These are phyloP conservation scores for Thalia dealbata DNA, from an alignment of 176 grass and related monocot genomes.

Conservation along the genomic window DNA sequence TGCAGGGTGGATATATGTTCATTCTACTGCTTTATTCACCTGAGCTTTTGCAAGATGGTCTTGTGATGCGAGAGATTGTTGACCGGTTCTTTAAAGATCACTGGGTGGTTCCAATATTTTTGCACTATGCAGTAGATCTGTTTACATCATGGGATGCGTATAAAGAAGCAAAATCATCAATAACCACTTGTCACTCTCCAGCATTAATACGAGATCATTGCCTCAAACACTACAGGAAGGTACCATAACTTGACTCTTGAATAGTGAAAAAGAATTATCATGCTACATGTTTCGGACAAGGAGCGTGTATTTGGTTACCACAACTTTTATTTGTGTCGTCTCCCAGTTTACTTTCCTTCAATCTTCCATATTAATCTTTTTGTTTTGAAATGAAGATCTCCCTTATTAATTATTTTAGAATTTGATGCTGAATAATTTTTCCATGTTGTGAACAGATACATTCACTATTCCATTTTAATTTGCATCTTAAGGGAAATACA, in stretches of 20 bases:
- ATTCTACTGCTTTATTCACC: constrained; percentile 53
- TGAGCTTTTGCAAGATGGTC: constrained; percentile 34
- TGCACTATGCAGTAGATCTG: constrained; percentile 57
- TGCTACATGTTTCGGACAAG: neutral
- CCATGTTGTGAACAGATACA: neutral
- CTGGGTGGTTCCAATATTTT: constrained; percentile 60
- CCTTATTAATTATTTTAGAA: neutral
- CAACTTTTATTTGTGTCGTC: neutral
- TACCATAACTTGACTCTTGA: constrained; percentile 12
- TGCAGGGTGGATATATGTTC: constrained; percentile 43
- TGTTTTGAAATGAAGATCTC: no score
- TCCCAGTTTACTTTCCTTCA: neutral
- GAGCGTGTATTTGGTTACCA: neutral
- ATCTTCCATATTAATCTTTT: neutral
- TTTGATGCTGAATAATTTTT: neutral
- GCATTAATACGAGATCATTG: constrained; percentile 42
- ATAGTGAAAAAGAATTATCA: neutral
- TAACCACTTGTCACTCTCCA: constrained; percentile 43
- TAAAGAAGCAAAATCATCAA: constrained; percentile 54
- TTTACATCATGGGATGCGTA: constrained; percentile 58
- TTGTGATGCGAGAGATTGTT: constrained; percentile 55
- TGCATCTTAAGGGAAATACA: neutral
- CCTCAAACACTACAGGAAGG: constrained; percentile 46
- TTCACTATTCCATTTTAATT: neutral
- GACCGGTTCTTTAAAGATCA: constrained; percentile 62